Conservation (phyloP, 2,329 filamentous ascomycete species). For the Biscogniauxia marginata region DNA sequence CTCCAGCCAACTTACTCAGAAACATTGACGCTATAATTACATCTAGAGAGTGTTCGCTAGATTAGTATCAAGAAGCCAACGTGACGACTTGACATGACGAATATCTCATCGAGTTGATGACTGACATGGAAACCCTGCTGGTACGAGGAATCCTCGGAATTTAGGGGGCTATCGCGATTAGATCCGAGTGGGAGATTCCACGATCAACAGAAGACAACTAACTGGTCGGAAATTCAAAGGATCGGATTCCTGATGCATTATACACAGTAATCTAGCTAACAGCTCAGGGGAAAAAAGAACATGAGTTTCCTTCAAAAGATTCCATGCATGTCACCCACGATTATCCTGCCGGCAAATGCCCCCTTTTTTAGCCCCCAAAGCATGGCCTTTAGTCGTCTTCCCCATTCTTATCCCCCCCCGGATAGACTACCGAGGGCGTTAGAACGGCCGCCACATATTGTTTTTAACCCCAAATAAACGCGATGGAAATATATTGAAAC, state of each 20-base stretch:
- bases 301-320: slow-evolving; percentile 13
- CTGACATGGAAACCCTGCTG: neutral
- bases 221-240: neutral
- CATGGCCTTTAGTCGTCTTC: slow-evolving; percentile 17
- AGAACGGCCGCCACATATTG: slow-evolving; percentile 17
- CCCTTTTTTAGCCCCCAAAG: slow-evolving; percentile 4
- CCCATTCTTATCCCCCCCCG: slow-evolving; percentile 15
- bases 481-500: slow-evolving; percentile 17
- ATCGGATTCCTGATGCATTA: neutral
- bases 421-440: slow-evolving; percentile 18
- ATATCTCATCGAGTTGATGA: neutral
- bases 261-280: neutral
- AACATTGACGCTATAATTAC: neutral
- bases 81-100: neutral
- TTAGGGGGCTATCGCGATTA: neutral
- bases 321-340: slow-evolving; percentile 20
- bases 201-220: neutral
- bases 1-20: neutral
- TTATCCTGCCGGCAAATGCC: neutral
- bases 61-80: no score
- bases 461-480: slow-evolving; percentile 9
- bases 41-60: neutral
- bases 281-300: neutral
- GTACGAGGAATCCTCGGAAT: neutral
- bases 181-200: neutral